Base-by-base conservation (phyloP, 257 asterid genomes). In the Primulina huaijiensis region DNA sequence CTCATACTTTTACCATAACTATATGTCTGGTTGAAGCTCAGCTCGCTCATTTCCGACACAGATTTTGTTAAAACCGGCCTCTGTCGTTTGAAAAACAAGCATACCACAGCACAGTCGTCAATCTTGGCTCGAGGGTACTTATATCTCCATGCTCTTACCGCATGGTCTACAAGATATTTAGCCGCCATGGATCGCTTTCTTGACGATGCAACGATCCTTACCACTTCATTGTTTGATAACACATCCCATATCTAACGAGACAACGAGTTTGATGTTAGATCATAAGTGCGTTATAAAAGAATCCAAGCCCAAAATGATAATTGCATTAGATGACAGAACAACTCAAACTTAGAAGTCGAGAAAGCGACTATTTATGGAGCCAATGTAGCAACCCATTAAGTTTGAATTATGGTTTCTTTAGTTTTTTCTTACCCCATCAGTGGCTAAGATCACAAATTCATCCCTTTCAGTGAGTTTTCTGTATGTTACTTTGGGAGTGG, bases 371-470 rank as follows among this genome's bases (percentile, higher is more conserved):
- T 9, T 38, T 38, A 8, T 38, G 50, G 16, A 38, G 50, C 50
- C 50, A 38, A 38, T 38, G 50, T 10, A 38, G 16, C 50, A 38
- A 9, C 50, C 50, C 16, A 2, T 27, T 10, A 12, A 38, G 14
- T 3, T 38, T 10, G 50, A 43, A 12, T 14, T 14, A 43, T 14
- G n/a, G 55, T 43, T 43, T 43, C 55, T 43, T 43, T 43, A 3
- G 19, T 14, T n/a, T 57, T 2, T 25, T 8, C 86, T 83, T 86
- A 92, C 98, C 90, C 98, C 98, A 34, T 92, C 98, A 0, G 96
- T 83, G 55, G 98, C 98, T 70, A 92, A 60, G 77, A 92, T 95
- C 8, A 90, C 79, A 46, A 92, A 92, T 74, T 92, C 98, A n/a
- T 92, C 97, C 31, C 60, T 77, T 1, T 78, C 80, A 0, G 88